Conservation (phyloP, 2,329 filamentous ascomycete genomes). For the Paecilomyces sp. region DNA sequence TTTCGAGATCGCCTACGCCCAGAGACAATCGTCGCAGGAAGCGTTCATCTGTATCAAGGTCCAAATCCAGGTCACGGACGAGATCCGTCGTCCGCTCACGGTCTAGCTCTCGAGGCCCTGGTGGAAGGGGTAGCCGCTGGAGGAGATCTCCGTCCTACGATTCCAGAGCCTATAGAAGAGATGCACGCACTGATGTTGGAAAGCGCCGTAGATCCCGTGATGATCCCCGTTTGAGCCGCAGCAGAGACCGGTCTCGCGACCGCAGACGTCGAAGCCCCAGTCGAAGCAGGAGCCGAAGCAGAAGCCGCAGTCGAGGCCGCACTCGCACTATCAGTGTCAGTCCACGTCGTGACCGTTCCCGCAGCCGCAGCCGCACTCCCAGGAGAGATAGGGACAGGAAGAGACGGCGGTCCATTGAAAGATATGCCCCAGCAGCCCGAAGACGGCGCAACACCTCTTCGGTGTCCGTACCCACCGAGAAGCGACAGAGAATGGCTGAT, state of each 20-base stretch:
- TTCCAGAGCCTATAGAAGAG: slow-evolving; percentile 33
- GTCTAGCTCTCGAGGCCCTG: slow-evolving; percentile 21
- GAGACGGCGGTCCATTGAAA: slow-evolving; percentile 37
- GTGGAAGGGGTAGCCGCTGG: slow-evolving; percentile 24
- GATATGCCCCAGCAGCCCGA: slow-evolving; percentile 36
- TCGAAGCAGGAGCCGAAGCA: slow-evolving; percentile 21
- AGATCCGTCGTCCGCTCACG: slow-evolving; percentile 29
- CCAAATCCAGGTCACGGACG: slow-evolving; percentile 30
- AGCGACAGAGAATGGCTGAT: slow-evolving; percentile 35
- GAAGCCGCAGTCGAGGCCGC: slow-evolving; percentile 17
- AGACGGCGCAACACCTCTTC: slow-evolving; percentile 37
- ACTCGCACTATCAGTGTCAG: slow-evolving; percentile 34
- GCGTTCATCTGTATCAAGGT: slow-evolving; percentile 27
- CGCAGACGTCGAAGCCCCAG: slow-evolving; percentile 20
- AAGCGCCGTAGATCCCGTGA: slow-evolving; percentile 38
- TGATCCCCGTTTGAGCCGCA: slow-evolving; percentile 34
- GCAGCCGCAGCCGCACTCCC: slow-evolving; percentile 17
- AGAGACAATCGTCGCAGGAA: slow-evolving; percentile 24
- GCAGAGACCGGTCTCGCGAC: slow-evolving; percentile 24
- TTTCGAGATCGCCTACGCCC: slow-evolving; percentile 27
- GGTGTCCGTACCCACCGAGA: slow-evolving; percentile 33
- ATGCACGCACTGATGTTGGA: slow-evolving; percentile 44
- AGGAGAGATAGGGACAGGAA: slow-evolving; percentile 31
- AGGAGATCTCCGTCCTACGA: slow-evolving; percentile 40
- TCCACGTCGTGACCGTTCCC: slow-evolving; percentile 25